phyloP scores from a whole-genome alignment of 2,329 filamentous ascomycete species.

The Fusarium euwallaceae region DNA sequence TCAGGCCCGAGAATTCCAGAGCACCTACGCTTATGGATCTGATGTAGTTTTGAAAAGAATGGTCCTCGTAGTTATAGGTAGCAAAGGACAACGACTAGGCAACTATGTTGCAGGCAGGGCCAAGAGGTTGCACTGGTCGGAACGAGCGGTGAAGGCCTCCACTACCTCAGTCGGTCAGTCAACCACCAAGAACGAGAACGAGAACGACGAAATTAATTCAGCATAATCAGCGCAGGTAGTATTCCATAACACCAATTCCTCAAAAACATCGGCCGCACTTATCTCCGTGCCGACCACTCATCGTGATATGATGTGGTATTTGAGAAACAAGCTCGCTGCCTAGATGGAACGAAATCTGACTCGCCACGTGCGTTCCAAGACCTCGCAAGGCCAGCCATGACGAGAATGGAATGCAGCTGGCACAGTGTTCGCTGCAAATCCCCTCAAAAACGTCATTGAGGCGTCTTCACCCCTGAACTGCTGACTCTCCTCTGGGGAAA shows the following conservation, averaged over 20 bases:
- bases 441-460: constrained; percentile 6
- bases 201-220: background rate
- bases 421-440: constrained; percentile 17
- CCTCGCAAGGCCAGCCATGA: background rate
- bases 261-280: background rate
- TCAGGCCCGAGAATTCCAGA: background rate
- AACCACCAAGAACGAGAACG: background rate
- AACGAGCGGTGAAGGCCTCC: background rate
- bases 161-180: constrained; percentile 1
- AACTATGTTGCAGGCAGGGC: background rate
- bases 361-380: constrained; percentile 1
- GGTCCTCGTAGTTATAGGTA: background rate
- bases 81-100: background rate
- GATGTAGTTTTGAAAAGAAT: background rate
- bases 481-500: background rate
- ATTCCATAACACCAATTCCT: background rate
- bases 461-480: background rate
- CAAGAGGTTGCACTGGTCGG: background rate
- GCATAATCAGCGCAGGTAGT: background rate
- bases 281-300: background rate
- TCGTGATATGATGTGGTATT: background rate
- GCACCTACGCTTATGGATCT: background rate
- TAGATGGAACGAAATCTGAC: constrained; percentile 10
- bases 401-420: constrained; percentile 4
- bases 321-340: background rate